Evolutionary conservation across 352 stramenopile species (phyloP).

Genomic region (Phytophthora sojae): DNA sequence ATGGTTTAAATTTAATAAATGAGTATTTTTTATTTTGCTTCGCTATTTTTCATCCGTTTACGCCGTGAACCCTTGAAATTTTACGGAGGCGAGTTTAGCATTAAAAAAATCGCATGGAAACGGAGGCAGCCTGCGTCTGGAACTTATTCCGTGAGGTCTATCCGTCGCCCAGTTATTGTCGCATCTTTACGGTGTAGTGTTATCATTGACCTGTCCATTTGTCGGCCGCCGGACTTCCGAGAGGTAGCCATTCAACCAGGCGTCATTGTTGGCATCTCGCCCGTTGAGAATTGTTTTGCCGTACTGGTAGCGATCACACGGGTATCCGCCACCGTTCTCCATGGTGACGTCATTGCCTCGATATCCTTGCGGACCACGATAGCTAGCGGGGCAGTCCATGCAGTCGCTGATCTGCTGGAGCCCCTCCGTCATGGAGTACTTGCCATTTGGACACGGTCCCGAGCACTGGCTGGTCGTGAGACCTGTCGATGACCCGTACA

Average conservation of each 20-base stretch:
- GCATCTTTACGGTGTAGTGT: constrained; percentile 25
- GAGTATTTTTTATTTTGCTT: too few relatives aligned
- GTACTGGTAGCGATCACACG: constrained; percentile 64
- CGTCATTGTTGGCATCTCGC: constrained; percentile 44
- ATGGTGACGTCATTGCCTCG: constrained; percentile 59
- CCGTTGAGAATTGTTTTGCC: constrained; percentile 56
- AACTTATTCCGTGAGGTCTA: too few relatives aligned
- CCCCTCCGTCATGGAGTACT: constrained; percentile 70
- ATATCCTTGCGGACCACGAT: constrained; percentile 65
- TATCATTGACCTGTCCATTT: constrained; percentile 41
- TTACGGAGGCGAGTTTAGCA: too few relatives aligned
- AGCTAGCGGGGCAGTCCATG: constrained; percentile 59
- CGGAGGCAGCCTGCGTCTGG: too few relatives aligned
- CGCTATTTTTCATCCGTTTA: too few relatives aligned
- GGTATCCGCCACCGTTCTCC: constrained; percentile 56
- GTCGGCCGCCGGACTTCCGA: constrained; percentile 26
- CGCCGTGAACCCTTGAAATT: too few relatives aligned
- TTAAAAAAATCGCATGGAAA: too few relatives aligned
- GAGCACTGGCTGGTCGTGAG: constrained; percentile 67
- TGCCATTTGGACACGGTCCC: constrained; percentile 68
- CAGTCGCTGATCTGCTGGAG: constrained; percentile 68
- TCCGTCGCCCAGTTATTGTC: too few relatives aligned
- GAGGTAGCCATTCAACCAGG: constrained; percentile 42
- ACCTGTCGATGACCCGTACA: constrained; percentile 62
- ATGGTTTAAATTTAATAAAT: too few relatives aligned